A percentile compares a stretch with the other conserved stretches of the same genome.
These are phyloP conservation scores for Nasturtium officinale DNA, from an alignment of 345 rosid species.

Conservation along the genomic window DNA sequence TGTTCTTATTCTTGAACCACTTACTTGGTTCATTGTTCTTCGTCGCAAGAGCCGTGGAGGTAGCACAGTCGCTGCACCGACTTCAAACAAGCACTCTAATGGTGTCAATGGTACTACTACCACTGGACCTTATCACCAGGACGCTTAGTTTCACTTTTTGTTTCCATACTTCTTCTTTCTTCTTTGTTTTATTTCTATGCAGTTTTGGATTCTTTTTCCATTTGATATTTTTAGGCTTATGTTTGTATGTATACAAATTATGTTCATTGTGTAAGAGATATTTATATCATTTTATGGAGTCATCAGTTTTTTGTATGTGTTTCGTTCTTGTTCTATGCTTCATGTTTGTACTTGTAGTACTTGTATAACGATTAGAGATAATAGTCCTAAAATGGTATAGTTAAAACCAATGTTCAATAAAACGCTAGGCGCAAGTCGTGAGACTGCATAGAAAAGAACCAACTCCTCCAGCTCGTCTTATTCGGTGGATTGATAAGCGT, in stretches of 20 bases:
- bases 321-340: neutral
- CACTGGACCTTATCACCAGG: slow-evolving; percentile 36
- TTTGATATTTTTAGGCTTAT: slow-evolving; percentile 30
- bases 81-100: slow-evolving; percentile 42
- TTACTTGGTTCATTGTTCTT: slow-evolving; percentile 76
- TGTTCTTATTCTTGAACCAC: slow-evolving; percentile 56
- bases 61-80: slow-evolving; percentile 31
- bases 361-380: neutral
- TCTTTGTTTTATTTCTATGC: slow-evolving; percentile 18
- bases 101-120: slow-evolving; percentile 48
- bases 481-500: no score
- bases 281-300: slow-evolving; percentile 12
- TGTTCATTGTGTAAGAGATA: slow-evolving; percentile 37
- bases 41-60: slow-evolving; percentile 53
- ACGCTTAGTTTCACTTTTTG: slow-evolving; percentile 37
- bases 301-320: neutral
- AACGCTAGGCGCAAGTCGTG: no score
- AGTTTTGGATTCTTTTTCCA: slow-evolving; percentile 28
- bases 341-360: neutral
- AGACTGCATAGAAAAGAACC: no score
- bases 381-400: neutral
- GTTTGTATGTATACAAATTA: slow-evolving; percentile 27
- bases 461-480: no score
- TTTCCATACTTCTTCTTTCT: slow-evolving; percentile 1
- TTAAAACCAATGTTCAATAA: no score